Base-by-base conservation (phyloP, 352 stramenopile species). In the Phytophthora foliorum region DNA sequence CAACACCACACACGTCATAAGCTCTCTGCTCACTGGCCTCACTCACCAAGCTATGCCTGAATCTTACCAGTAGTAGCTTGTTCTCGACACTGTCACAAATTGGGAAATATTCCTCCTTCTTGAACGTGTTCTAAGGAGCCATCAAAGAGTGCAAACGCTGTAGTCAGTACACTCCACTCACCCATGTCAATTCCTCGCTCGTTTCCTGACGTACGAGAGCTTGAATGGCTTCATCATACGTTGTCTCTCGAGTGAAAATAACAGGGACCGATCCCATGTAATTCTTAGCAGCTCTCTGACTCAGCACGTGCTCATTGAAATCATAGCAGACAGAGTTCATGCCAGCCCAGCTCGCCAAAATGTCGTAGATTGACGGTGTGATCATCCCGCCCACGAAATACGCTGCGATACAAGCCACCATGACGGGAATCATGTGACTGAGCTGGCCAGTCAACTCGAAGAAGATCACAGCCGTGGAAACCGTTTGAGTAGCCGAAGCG, bases 381-480 rank as follows among this genome's bases (percentile, higher is more conserved):
- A 94, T 90, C 17, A 84, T 78, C 9, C 75, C 86, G 38, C 83
- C 81, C 6, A 94, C 86, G 57, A 92, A 96, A 57, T 97, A 95
- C 24, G 86, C 81, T 14, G 88, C 78, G 29, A 96, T 84, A 32
- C 87, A 93, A 19, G 82, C 81, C 27, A 97, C 63, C 88, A 92
- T 92, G 16, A 95, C 82, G 1, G 88, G 88, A 10, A 94, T 76
- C 81, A 95, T 91, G 74, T 95, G 85, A 50, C 84, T 93, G 10
- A 94, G 67, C 34, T 94, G 88, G 0, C 88, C 88, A 2, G 88
- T 93, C 27, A 95, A 68, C 59, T 95, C 88, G 46, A 95, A 95
- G 74, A 98, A 93, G 22, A 95, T 94, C 13, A 95, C 84, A 0
- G 86, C 83, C 1, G 88, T 95, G 0, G 88, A 97, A 7, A 98